These are phyloP conservation scores for Metschnikowia anglica DNA, from an alignment of 805 yeast species.

Conservation along the genomic window DNA sequence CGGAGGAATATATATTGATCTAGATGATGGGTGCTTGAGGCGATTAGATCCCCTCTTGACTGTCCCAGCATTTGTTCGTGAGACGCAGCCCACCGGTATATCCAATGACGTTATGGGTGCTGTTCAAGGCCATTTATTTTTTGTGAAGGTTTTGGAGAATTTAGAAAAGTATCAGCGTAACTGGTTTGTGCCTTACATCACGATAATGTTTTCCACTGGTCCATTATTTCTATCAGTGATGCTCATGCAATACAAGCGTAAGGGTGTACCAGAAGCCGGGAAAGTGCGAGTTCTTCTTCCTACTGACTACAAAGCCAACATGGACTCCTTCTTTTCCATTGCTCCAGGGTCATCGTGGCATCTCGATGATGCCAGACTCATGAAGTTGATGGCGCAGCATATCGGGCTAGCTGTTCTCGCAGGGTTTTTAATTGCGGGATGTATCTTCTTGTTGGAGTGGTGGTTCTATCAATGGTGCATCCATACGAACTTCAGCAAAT, in stretches of 20 bases:
- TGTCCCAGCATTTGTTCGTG: conserved; percentile 82
- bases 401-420: conserved; percentile 66
- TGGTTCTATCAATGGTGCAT: conserved; percentile 39
- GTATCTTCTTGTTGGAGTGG: conserved; percentile 39
- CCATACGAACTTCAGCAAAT: conserved; percentile 29
- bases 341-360: conserved; percentile 93
- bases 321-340: conserved; percentile 67
- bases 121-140: conserved; percentile 84
- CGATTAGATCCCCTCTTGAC: conserved; percentile 76
- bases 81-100: conserved; percentile 86
- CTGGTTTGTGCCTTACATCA: conserved; percentile 84
- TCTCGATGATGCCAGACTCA: conserved; percentile 76
- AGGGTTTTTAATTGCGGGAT: conserved; percentile 60
- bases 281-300: conserved; percentile 72
- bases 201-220: conserved; percentile 92
- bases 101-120: conserved; percentile 93
- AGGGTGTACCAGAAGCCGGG: conserved; percentile 68
- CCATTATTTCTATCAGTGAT: conserved; percentile 83
- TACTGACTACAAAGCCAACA: conserved; percentile 61
- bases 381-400: conserved; percentile 72
- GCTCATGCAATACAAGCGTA: conserved; percentile 84
- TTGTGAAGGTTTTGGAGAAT: conserved; percentile 63
- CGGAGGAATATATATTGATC: conserved; percentile 88
- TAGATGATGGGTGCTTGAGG: conserved; percentile 85
- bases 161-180: conserved; percentile 59